Evolutionary conservation across 129 eudicot genomes (phyloP).

Genomic region (Flaveria sonorensis): DNA sequence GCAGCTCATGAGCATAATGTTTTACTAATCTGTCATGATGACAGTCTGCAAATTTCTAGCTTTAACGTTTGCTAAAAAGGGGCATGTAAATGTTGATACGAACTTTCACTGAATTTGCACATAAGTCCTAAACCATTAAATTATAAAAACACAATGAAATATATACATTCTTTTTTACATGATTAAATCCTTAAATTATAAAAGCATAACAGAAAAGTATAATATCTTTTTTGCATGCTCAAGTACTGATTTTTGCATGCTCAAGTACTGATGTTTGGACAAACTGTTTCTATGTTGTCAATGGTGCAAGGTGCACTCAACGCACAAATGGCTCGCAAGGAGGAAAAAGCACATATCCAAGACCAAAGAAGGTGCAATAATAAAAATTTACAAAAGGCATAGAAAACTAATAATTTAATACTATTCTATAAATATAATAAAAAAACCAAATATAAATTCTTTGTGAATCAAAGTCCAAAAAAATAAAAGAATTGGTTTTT

Average conservation of each 20-base stretch:
- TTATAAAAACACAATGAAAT: background rate
- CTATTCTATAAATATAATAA: no score
- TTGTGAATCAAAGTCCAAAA: no score
- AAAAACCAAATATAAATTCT: no score
- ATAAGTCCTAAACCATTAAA: background rate
- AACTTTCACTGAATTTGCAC: background rate
- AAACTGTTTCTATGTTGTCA: background rate
- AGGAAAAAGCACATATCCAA: background rate
- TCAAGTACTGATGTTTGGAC: background rate
- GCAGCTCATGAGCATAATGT: conserved; percentile 2
- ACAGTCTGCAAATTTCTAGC: background rate
- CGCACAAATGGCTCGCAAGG: background rate
- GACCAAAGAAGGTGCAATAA: background rate
- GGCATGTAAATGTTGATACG: background rate
- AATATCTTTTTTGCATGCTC: background rate
- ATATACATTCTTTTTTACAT: background rate
- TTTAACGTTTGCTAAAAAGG: background rate
- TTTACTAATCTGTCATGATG: background rate
- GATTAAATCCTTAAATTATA: background rate
- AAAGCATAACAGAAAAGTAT: background rate
- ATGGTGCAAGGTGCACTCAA: background rate
- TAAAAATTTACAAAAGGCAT: background rate
- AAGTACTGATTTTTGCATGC: background rate
- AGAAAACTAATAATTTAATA: no score
- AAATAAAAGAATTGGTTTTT: no score